phyloP scores from a whole-genome alignment of 179 eudicot genomes.

The Sideroxylon spinosum region DNA sequence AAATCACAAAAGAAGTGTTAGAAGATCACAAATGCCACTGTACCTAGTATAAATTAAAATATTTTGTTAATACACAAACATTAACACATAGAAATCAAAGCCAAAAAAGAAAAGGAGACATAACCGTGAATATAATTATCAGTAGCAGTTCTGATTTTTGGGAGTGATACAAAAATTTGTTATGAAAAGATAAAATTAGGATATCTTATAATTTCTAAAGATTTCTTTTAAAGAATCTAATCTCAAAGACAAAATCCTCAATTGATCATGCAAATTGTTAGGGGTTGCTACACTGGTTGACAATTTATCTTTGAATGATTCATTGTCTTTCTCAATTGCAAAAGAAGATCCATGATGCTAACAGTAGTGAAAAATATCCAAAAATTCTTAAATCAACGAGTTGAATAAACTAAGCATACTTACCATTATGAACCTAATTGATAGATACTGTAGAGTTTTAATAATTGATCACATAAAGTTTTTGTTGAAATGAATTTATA shows the following conservation, averaged over 20 bases:
- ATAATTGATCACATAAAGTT: slow-evolving; percentile 69
- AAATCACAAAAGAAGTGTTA: too few relatives aligned
- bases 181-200: not conserved
- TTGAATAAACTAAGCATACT: not conserved
- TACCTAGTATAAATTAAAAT: too few relatives aligned
- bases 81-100: too few relatives aligned
- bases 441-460: slow-evolving; percentile 73
- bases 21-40: too few relatives aligned
- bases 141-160: not conserved
- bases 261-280: slow-evolving; percentile 53
- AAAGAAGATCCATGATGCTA: slow-evolving; percentile 15
- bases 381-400: slow-evolving; percentile 2
- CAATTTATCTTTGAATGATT: slow-evolving; percentile 50
- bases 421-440: slow-evolving; percentile 78
- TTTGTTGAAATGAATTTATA: slow-evolving; percentile 82
- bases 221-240: slow-evolving; percentile 67
- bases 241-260: slow-evolving; percentile 58
- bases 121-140: not conserved
- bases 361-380: not conserved
- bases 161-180: not conserved
- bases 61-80: too few relatives aligned
- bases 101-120: too few relatives aligned
- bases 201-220: slow-evolving; percentile 51
- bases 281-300: slow-evolving; percentile 52
- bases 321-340: slow-evolving; percentile 82